Base-by-base conservation (phyloP, 306 rosid genomes). In the Canavalia gladiata region DNA sequence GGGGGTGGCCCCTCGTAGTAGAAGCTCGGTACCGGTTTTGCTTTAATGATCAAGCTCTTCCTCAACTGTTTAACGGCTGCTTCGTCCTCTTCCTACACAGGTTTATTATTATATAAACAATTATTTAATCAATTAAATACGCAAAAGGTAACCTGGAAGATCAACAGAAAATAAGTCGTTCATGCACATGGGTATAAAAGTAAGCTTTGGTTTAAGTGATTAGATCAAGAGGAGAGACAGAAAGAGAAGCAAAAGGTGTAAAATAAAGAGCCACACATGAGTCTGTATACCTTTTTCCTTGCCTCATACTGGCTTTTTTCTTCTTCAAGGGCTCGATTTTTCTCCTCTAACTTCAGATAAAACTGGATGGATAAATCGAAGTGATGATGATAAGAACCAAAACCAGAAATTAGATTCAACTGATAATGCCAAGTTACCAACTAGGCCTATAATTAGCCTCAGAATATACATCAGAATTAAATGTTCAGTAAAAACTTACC, bases 21-120 rank as follows among this genome's bases (percentile, higher is more conserved):
- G 90, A 96, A 96, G 86, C 82, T 93, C 60, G 99, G 99, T 3
- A 96, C 97, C 33, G 99, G 98, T 3, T 94, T 96, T 77, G 99
- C 99, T 86, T 89, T 96, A 75, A 96, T 81, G 81, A 96, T 92
- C 91, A 96, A 85, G 78, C 73, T 85, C 90, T 86, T 96, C 84
- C 99, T 90, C 81, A 96, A 69, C 87, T 86, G 90, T 88, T 90
- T 94, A 87, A 96, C 31, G 45, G 98, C 94, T 75, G 97, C 97
- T 51, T 94, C 95, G 62, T 96, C 95, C 92, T 96, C 99, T 90
- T 94, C 99, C 99, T 96, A 77, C 51, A 63, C 82, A 68, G 7
- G 54, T 81, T 18, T 71, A 76, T 41, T 72, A 66, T 70, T 35
- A 33, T 67, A 70, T 46, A 86, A 28, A 64, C 73, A 54, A 74